These are phyloP conservation scores for Exophiala alcalophila DNA, from an alignment of 2,329 filamentous ascomycete genomes.

Conservation along the genomic window DNA sequence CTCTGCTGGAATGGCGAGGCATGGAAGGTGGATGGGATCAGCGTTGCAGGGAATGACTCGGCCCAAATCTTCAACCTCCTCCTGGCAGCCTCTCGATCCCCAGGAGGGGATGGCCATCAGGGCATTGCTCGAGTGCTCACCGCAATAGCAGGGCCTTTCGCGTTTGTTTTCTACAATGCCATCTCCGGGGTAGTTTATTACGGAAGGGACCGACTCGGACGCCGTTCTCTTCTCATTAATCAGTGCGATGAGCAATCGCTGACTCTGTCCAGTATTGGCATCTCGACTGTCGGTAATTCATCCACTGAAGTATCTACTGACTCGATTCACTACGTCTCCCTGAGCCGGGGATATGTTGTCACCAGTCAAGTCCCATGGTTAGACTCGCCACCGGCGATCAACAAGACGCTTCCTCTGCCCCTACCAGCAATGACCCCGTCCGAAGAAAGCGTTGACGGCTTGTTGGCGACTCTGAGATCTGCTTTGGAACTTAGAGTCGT, in stretches of 20 bases:
- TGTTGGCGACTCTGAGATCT: conserved; percentile 16
- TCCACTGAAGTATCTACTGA: conserved; percentile 74
- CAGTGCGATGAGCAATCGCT: conserved; percentile 45
- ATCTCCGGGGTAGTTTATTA: conserved; percentile 65
- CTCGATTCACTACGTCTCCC: conserved; percentile 66
- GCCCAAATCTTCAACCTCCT: conserved; percentile 64
- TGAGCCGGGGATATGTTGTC: conserved; percentile 6
- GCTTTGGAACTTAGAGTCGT: conserved; percentile 25
- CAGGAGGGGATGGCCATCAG: conserved; percentile 19
- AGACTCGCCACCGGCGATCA: conserved; percentile 6
- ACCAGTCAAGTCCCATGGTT: conserved; percentile 17
- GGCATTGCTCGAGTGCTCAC: conserved; percentile 55
- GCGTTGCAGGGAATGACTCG: conserved; percentile 73
- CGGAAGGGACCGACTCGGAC: conserved; percentile 80
- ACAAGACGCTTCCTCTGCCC: conserved; percentile 1
- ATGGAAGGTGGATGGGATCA: conserved; percentile 66
- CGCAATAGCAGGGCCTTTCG: conserved; percentile 75
- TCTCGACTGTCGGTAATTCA: conserved; percentile 52
- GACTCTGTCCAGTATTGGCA: conserved; percentile 69
- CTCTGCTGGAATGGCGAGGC: conserved; percentile 98
- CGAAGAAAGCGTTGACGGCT: conserved; percentile 10
- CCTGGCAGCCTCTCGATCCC: conserved; percentile 39
- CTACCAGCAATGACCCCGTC: conserved; percentile 10
- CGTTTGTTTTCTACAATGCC: conserved; percentile 79
- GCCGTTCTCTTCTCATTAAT: conserved; percentile 67